Evolutionary conservation across 2,329 filamentous ascomycete genomes (phyloP), one percentile per base, ranked within the genome.

Genomic region (Botrytis cinerea): DNA sequence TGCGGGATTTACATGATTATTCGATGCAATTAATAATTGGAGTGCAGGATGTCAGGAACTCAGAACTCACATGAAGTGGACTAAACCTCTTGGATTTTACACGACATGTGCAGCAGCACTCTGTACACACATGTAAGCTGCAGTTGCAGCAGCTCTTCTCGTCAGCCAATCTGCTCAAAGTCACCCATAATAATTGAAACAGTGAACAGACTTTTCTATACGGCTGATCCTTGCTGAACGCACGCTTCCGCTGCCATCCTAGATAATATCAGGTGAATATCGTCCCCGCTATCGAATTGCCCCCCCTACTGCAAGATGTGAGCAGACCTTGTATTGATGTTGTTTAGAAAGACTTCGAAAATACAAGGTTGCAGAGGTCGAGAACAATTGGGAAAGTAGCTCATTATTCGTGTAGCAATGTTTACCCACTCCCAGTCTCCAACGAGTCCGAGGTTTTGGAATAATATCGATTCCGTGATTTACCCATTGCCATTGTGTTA

Each of bases 151-250:
- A 43, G 66, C 48, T 32, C 14, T 46, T 48, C 48, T 63, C 48
- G 40, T 46, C 48, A 40, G 28, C 51, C 62, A 66, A 60, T 51
- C 66, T 35, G 7, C 18, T 67, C 46, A 3, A 54, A 67, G 64
- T 35, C 46, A 22, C 22, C 25, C 35, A 68, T 28, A 51, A 54
- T 54, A 67, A 54, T 68, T 48, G 35, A 68, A 68, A 54, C 46
- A 43, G 51, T 32, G 51, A 43, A 22, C 35, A 35, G 64, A 38
- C 64, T 40, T 67, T 51, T 54, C 46, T 22, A 67, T 38, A 51
- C 20, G 32, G 66, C 51, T 48, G 57, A 63, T 68, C 61, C 70
- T 72, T 72, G 70, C 38, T n/a, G 32, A n/a, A 32, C 25, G 57
- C 32, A 51, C 46, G 40, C 25, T 43, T 40, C 38, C 61, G 25